Base-by-base conservation (phyloP, 306 rosid species). In the Vigna mungo region DNA sequence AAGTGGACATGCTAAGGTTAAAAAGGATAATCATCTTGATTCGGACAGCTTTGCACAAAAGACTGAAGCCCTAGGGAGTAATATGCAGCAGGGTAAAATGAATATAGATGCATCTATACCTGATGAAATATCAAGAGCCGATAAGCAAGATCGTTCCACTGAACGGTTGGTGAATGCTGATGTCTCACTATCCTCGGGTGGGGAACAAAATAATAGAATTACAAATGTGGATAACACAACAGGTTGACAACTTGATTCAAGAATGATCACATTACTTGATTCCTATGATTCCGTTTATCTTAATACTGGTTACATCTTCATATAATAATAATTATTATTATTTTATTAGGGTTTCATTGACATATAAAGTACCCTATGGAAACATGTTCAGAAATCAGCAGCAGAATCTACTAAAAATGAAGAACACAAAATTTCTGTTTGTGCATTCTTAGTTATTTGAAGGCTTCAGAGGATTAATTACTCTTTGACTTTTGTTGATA, bases 171-270 rank as follows among this genome's bases (percentile, higher is more conserved):
- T 80, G 76, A 84, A 80, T 82, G 81, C 89, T 79, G 87, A 83
- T 81, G 82, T 74, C 80, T 86, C 88, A 55, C 82, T 75, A 65
- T 78, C 92, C 75, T 77, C 89, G 55, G 89, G 76, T 60, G 71
- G 80, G 74, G 97, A 92, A 79, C 96, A 86, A 85, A 85, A 78
- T 86, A 92, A 87, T 85, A 97, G 93, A 79, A 86, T 82, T 84
- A 71, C 83, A 4, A 84, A 90, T 71, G 56, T 68, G 58, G 92
- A 87, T 47, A 83, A 86, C 73, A 81, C 89, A 68, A 81, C 97
- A 89, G 99, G 97, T 92, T 82, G 80, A 86, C 39, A 73, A 63
- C 75, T 66, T 80, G 64, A 56, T 81, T 68, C 32, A 43, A 55
- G 74, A 65, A 82, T 76, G 77, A 60, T 63, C 66, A 32, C 51